Evolutionary conservation across 352 stramenopile species (phyloP), one percentile per base, ranked within the genome.

Genomic region (Pythium apleroticum): DNA sequence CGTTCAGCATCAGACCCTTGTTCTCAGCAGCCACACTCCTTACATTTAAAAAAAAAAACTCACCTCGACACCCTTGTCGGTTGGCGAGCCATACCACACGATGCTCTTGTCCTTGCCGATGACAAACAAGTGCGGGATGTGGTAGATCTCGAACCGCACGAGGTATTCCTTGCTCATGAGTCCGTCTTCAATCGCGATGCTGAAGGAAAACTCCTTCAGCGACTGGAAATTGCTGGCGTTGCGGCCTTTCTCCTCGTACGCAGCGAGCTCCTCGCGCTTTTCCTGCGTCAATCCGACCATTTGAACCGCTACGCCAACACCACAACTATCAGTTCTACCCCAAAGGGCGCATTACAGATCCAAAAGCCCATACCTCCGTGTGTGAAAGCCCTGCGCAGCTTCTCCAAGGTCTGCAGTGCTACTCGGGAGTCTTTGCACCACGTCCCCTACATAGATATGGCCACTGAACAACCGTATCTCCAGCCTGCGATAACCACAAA

Each of bases 281-380:
- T 93, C 81, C 52, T 93, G 84, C 6, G 84, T 93, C 59, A 93
- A 50, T 4, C 66, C 84, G 9, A 93, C 52, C 63, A 89, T 84
- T 61, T 89, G 76, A 25, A 88, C 71, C 41, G 57, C 76, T 87
- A 58, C 50, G 24, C 3, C 27, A 30, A 15, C 7, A 2, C 5
- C 33, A 39, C 33, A 39, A 15, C 2, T 9, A 15, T 39, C 7
- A 39, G 33, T 39, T 9, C 3, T 39, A n/a, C 33, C 2, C 10
- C 5, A 11, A 22, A 31, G 17, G 46, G 67, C 54, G 28, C 43
- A 3, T 10, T 39, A 4, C 3, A 39, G 7, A 39, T 17, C 7
- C 33, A 39, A 11, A 15, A 9, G 2, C 3, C 33, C 11, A 48
- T 57, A 81, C 77, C 76, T 71, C 53, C 63, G 25, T 80, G 65